Percentiles rank a stretch among this genome's conserved stretches.
Conservation (phyloP, 2,329 filamentous ascomycete genomes). For the Teratosphaeria pseudoeucalypti region DNA sequence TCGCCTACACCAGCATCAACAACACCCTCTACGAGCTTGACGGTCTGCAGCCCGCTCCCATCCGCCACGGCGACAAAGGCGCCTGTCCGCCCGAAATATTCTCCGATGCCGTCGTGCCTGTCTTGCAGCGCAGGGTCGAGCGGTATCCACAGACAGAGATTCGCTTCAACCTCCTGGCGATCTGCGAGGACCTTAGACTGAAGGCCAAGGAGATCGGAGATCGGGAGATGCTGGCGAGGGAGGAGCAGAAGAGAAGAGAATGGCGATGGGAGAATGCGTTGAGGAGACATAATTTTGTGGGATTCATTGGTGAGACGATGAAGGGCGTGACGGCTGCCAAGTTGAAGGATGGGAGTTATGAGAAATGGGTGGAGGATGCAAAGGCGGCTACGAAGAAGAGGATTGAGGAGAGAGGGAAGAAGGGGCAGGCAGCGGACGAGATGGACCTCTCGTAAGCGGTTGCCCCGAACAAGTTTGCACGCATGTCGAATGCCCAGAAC, state of each 20-base stretch:
- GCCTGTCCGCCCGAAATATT: constrained; percentile 69
- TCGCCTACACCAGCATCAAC: constrained; percentile 79
- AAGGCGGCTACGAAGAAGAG: constrained; percentile 46
- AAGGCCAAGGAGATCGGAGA: constrained; percentile 75
- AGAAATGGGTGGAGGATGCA: constrained; percentile 61
- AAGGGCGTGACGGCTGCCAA: constrained; percentile 75
- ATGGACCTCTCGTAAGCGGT: constrained; percentile 25
- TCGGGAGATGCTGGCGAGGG: constrained; percentile 61
- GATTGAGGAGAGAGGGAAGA: constrained; percentile 36
- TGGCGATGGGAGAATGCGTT: constrained; percentile 96
- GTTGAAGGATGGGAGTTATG: constrained; percentile 55
- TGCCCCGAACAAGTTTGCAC: background rate
- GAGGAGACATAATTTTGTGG: constrained; percentile 88
- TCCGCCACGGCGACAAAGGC: constrained; percentile 59
- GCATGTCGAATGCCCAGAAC: background rate
- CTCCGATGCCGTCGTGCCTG: constrained; percentile 70
- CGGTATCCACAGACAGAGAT: constrained; percentile 84
- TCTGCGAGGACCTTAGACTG: constrained; percentile 72
- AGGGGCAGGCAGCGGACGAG: constrained; percentile 29
- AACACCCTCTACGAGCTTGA: constrained; percentile 86
- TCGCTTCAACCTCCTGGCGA: constrained; percentile 88
- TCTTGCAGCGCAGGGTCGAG: constrained; percentile 71
- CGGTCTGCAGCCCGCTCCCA: constrained; percentile 84
- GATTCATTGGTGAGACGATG: constrained; percentile 81
- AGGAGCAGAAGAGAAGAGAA: constrained; percentile 71